Evolutionary conservation across 805 yeast species (phyloP).

Genomic region (Pichia pseudocactophila): DNA sequence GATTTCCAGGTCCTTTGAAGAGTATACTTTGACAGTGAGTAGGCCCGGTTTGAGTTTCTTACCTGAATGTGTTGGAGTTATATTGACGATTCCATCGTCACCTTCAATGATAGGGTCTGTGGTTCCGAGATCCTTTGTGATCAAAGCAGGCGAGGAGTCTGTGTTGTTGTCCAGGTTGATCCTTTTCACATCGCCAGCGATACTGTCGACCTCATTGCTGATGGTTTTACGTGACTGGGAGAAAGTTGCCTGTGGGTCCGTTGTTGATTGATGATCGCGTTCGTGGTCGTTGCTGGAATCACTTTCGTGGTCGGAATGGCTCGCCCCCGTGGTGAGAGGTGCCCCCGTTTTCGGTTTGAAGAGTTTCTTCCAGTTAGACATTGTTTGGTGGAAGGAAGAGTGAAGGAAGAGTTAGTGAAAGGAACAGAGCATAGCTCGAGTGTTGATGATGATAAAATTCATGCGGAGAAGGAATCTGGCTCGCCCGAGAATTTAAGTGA

Average conservation of each 20-base stretch:
- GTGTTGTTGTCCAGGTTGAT: slow-evolving; percentile 1
- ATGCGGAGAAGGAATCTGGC: too few species aligned
- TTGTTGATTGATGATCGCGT: slow-evolving; percentile 12
- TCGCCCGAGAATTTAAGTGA: too few species aligned
- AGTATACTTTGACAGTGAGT: slow-evolving; percentile 67
- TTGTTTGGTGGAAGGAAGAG: too few species aligned
- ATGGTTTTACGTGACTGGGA: slow-evolving; percentile 6
- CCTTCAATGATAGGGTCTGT: slow-evolving; percentile 28
- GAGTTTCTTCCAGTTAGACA: slow-evolving; percentile 28
- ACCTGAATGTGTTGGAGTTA: background rate
- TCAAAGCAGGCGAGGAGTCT: slow-evolving; percentile 13
- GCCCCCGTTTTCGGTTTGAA: slow-evolving; percentile 18
- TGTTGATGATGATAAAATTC: too few species aligned
- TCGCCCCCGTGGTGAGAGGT: slow-evolving; percentile 2
- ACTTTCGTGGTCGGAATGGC: background rate
- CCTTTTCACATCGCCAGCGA: slow-evolving; percentile 3
- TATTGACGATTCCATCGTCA: slow-evolving; percentile 8
- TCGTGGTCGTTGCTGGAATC: background rate
- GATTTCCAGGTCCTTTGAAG: slow-evolving; percentile 55
- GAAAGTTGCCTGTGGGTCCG: slow-evolving; percentile 10
- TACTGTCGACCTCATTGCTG: slow-evolving; percentile 1
- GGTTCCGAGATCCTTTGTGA: slow-evolving; percentile 22
- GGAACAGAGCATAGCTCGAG: too few species aligned
- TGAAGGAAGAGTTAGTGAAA: too few species aligned
- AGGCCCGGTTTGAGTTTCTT: slow-evolving; percentile 51